Evolutionary conservation across 495 filamentous ascomycete genomes (phyloP).

Genomic region (Aspergillus bertholletiae): DNA sequence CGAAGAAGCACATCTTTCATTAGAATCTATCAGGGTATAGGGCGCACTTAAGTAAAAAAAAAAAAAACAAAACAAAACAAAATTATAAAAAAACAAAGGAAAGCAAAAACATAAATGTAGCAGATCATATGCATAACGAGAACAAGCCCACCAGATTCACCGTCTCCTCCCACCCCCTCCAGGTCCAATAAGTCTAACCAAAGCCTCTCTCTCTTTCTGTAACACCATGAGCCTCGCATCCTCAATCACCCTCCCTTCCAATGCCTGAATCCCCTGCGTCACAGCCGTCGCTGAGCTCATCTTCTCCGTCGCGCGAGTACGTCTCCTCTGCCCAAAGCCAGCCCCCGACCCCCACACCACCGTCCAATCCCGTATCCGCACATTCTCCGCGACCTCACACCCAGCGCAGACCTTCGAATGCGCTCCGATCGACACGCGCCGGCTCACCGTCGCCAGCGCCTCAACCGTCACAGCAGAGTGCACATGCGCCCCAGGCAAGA

Average conservation of each 20-base stretch:
- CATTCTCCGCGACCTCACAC: constrained; percentile 28
- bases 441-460: constrained; percentile 25
- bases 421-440: constrained; percentile 31
- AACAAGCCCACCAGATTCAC: constrained; percentile 6
- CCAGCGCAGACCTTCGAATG: constrained; percentile 41
- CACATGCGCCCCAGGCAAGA: constrained; percentile 34
- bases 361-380: constrained; percentile 34
- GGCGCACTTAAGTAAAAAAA: background rate
- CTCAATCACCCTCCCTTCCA: constrained; percentile 37
- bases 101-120: background rate
- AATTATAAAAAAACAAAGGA: background rate
- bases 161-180: constrained; percentile 25
- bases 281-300: constrained; percentile 11
- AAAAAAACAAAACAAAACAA: background rate
- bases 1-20: background rate
- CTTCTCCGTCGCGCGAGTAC: constrained; percentile 24
- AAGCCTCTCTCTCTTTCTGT: constrained; percentile 40
- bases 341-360: constrained; percentile 42
- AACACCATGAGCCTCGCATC: constrained; percentile 45
- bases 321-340: constrained; percentile 29
- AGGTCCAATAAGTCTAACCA: constrained; percentile 34
- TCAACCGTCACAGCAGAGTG: constrained; percentile 37
- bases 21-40: background rate
- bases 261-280: constrained; percentile 18
- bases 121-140: background rate